Conservation (phyloP, 495 filamentous ascomycete genomes). For the Parmelia sp. region DNA sequence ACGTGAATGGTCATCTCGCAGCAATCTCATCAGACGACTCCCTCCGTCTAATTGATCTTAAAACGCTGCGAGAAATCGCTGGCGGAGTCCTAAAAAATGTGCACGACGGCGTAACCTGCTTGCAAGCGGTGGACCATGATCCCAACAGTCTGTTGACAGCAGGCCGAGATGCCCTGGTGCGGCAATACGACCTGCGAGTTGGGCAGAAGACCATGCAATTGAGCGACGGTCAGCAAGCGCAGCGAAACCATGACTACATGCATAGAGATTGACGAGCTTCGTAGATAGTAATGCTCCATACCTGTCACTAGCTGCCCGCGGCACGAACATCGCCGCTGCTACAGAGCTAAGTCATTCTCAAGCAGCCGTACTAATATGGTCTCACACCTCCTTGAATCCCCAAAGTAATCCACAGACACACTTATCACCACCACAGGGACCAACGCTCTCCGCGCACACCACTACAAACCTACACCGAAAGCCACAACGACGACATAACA, state of each 20-base stretch:
- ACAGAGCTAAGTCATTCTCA: slow-evolving; percentile 70
- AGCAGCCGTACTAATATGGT: slow-evolving; percentile 73
- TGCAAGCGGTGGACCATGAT: slow-evolving; percentile 30
- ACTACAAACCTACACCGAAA: slow-evolving; percentile 65
- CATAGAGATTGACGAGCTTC: slow-evolving; percentile 11
- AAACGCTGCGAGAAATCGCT: slow-evolving; percentile 34
- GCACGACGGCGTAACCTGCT: slow-evolving; percentile 39
- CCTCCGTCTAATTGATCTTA: slow-evolving; percentile 43
- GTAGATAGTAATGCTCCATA: slow-evolving; percentile 47
- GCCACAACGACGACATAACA: slow-evolving; percentile 89
- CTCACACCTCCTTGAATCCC: not conserved
- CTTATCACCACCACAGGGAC: slow-evolving; percentile 53
- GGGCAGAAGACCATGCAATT: slow-evolving; percentile 19
- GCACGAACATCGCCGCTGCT: slow-evolving; percentile 61
- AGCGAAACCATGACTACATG: not conserved
- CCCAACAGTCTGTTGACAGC: slow-evolving; percentile 38
- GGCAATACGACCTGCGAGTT: slow-evolving; percentile 39
- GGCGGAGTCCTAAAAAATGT: slow-evolving; percentile 35
- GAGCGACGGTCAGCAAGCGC: slow-evolving; percentile 18
- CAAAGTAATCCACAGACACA: not conserved
- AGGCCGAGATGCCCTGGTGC: slow-evolving; percentile 45
- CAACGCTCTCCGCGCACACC: slow-evolving; percentile 50
- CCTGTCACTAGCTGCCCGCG: slow-evolving; percentile 61
- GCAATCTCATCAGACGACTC: slow-evolving; percentile 54
- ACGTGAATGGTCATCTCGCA: slow-evolving; percentile 31